Percentiles rank a stretch among this genome's conserved stretches.
These are phyloP conservation scores for Sclerotinia minor DNA, from an alignment of 2,329 filamentous ascomycete species.

Conservation along the genomic window DNA sequence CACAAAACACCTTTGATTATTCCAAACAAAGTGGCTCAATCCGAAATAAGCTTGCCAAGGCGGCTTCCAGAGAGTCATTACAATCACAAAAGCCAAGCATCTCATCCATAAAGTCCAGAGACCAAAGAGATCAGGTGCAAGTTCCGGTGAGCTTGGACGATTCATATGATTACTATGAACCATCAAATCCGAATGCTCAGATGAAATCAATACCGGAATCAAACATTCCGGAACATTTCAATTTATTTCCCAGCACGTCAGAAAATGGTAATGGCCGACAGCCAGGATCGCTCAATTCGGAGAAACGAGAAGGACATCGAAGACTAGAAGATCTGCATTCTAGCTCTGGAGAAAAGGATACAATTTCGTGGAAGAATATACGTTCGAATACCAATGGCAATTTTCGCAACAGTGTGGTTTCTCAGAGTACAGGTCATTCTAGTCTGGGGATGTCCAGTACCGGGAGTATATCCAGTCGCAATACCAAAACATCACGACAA, in stretches of 20 bases:
- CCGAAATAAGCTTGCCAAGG: conserved; percentile 34
- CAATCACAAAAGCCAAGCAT: conserved; percentile 35
- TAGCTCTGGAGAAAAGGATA: conserved; percentile 16
- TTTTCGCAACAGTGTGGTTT: conserved; percentile 17
- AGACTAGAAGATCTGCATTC: conserved; percentile 20
- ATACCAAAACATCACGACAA: conserved; percentile 39
- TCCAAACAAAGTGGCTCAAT: conserved; percentile 23
- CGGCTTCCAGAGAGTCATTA: conserved; percentile 37
- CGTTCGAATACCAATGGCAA: conserved; percentile 26
- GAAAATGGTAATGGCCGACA: neutral
- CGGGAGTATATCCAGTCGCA: conserved; percentile 40
- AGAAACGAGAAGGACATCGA: conserved; percentile 9
- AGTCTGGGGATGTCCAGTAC: conserved; percentile 35
- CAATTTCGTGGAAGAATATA: conserved; percentile 39
- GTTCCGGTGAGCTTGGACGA: neutral
- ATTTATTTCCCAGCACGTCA: neutral
- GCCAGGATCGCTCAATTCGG: neutral
- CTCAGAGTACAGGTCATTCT: conserved; percentile 14
- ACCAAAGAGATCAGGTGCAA: conserved; percentile 19
- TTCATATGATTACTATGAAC: conserved; percentile 39
- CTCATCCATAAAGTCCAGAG: conserved; percentile 32
- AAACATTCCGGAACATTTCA: conserved; percentile 27
- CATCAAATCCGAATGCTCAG: conserved; percentile 29
- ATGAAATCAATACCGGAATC: conserved; percentile 38
- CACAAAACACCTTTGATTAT: conserved; percentile 24